Percentiles rank a stretch among this genome's conserved stretches.
These are phyloP conservation scores for Trypanosoma cruzi DNA, from an alignment of 208 protist species.

Conservation along the genomic window DNA sequence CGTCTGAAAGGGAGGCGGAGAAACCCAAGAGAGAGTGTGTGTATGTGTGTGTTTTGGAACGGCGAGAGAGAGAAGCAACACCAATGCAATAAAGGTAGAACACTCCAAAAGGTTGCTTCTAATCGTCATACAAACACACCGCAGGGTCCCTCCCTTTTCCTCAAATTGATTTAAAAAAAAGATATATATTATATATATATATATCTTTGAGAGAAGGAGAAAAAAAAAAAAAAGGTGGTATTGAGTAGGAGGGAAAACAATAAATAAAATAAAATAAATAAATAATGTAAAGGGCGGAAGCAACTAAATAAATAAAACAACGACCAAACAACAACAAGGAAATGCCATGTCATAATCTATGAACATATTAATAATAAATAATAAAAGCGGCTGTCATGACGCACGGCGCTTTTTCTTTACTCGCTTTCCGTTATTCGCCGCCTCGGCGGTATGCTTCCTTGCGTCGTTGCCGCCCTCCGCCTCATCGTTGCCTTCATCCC, in stretches of 20 bases:
- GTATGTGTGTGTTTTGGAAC: too few species aligned
- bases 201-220: too few species aligned
- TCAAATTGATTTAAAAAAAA: neutral
- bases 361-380: conserved; percentile 22
- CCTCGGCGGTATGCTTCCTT: neutral
- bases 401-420: conserved; percentile 16
- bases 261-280: neutral
- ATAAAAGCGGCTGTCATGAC: conserved; percentile 11
- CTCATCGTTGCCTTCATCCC: neutral
- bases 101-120: too few species aligned
- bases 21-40: too few species aligned
- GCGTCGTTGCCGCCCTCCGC: conserved; percentile 1
- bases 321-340: neutral
- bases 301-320: conserved; percentile 9
- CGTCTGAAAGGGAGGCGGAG: too few species aligned
- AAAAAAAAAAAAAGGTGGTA: neutral
- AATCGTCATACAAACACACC: neutral
- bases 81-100: too few species aligned
- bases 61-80: too few species aligned
- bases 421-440: neutral
- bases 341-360: neutral
- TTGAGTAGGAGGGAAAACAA: neutral
- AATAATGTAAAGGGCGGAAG: neutral
- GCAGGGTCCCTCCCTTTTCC: neutral
- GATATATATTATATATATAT: too few species aligned